Evolutionary conservation across 2,329 filamentous ascomycete species (phyloP).

Genomic region (Clonostachys rosea): DNA sequence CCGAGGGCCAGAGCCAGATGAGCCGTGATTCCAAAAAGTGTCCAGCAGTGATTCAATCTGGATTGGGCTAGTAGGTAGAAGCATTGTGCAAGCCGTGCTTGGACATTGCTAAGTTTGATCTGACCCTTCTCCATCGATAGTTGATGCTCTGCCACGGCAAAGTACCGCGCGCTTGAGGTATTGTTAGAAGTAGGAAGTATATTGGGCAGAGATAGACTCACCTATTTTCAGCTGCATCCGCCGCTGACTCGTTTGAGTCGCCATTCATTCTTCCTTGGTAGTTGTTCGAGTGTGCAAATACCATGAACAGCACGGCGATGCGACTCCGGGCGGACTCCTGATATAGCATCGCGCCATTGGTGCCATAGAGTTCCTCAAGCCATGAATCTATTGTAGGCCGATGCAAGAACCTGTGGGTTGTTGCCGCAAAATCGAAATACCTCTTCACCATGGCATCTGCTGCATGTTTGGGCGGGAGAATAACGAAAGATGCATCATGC

Average conservation of each 20-base stretch:
- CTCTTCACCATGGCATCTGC: constrained; percentile 31
- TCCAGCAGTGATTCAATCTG: constrained; percentile 43
- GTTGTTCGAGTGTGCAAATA: constrained; percentile 44
- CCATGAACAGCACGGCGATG: constrained; percentile 40
- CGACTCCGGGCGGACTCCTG: constrained; percentile 12
- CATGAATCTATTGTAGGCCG: constrained; percentile 43
- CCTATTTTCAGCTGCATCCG: constrained; percentile 43
- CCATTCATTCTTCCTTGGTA: constrained; percentile 11
- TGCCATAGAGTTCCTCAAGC: constrained; percentile 34
- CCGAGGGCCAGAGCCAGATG: constrained; percentile 31
- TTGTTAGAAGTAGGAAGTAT: not conserved
- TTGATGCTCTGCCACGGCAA: constrained; percentile 28
- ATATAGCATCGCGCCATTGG: constrained; percentile 16
- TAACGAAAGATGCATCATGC: constrained; percentile 24
- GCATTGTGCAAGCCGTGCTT: constrained; percentile 34
- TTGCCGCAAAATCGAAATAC: constrained; percentile 53
- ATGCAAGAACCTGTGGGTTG: constrained; percentile 51
- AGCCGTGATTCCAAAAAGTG: constrained; percentile 33
- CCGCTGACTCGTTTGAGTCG: constrained; percentile 7
- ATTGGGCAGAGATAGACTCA: not conserved
- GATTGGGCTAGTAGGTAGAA: constrained; percentile 37
- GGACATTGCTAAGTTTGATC: constrained; percentile 30
- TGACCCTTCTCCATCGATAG: constrained; percentile 29
- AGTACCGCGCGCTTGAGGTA: constrained; percentile 18
- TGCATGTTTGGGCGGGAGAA: constrained; percentile 30